phyloP scores from a whole-genome alignment of 2,329 filamentous ascomycete genomes.

The Talaromyces sp. region DNA sequence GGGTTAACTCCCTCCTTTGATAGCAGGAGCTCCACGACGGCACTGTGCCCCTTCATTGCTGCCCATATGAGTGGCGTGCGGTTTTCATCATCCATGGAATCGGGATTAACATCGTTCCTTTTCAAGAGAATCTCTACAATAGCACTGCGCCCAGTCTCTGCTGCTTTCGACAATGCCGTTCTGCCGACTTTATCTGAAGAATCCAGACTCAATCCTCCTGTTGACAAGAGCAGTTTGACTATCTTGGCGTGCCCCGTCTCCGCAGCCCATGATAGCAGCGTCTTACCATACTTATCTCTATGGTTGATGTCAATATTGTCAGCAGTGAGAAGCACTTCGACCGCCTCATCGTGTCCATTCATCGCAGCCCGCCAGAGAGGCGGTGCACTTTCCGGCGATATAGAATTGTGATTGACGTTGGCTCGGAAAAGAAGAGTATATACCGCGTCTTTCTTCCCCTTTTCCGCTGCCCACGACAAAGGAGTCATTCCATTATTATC shows the following conservation, averaged over 20 bases:
- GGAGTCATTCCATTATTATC: constrained; percentile 1
- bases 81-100: neutral
- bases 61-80: constrained; percentile 4
- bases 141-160: neutral
- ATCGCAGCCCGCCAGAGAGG: neutral
- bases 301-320: neutral
- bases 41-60: neutral
- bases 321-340: neutral
- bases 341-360: neutral
- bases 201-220: neutral
- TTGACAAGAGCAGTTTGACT: neutral
- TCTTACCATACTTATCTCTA: neutral
- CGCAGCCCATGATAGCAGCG: neutral
- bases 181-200: neutral
- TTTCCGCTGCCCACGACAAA: neutral
- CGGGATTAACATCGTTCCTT: neutral
- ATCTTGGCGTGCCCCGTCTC: neutral
- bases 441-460: neutral
- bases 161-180: constrained; percentile 3
- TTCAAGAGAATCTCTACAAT: constrained; percentile 7
- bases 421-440: neutral
- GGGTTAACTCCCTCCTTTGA: neutral
- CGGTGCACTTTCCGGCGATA: neutral
- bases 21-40: constrained; percentile 1
- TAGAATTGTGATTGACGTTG: neutral